These are phyloP conservation scores for Cercospora zeina DNA, from an alignment of 2,329 filamentous ascomycete genomes.

Conservation along the genomic window DNA sequence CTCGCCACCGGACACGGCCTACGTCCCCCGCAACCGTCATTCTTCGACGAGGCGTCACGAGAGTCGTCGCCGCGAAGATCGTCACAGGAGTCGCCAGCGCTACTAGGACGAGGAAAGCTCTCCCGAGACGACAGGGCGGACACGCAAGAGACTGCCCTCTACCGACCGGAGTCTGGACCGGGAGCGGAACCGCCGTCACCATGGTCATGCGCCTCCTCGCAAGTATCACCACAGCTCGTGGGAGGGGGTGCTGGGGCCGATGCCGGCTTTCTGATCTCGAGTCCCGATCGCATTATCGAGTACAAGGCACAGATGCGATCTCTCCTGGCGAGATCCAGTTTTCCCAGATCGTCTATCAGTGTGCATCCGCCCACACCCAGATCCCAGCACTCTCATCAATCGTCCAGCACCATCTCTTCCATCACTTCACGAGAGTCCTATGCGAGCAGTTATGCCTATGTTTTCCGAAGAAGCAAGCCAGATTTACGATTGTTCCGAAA, in stretches of 20 bases:
- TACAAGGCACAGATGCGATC: constrained; percentile 20
- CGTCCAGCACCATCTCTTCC: constrained; percentile 19
- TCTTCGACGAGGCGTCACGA: constrained; percentile 28
- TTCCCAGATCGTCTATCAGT: constrained; percentile 11
- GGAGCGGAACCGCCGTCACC: constrained; percentile 35
- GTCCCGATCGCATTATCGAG: constrained; percentile 14
- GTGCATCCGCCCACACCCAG: constrained; percentile 19
- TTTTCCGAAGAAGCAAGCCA: constrained; percentile 28
- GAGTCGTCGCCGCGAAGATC: constrained; percentile 27
- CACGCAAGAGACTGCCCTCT: constrained; percentile 24
- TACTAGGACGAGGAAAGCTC: constrained; percentile 31
- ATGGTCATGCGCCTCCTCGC: constrained; percentile 35
- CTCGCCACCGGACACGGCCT: constrained; percentile 33
- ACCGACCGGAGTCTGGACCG: constrained; percentile 36
- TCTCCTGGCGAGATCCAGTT: constrained; percentile 6
- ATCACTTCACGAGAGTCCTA: constrained; percentile 26
- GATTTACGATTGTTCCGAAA: constrained; percentile 36
- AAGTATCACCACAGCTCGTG: constrained; percentile 40
- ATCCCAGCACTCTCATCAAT: constrained; percentile 18
- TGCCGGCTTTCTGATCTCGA: constrained; percentile 34
- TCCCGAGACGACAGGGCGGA: constrained; percentile 26
- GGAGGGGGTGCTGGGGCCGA: constrained; percentile 38
- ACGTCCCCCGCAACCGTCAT: constrained; percentile 28
- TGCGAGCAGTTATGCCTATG: constrained; percentile 36
- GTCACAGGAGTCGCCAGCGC: constrained; percentile 25